phyloP scores from a whole-genome alignment of 495 filamentous ascomycete species.

The Hyaloscypha bicolor region DNA sequence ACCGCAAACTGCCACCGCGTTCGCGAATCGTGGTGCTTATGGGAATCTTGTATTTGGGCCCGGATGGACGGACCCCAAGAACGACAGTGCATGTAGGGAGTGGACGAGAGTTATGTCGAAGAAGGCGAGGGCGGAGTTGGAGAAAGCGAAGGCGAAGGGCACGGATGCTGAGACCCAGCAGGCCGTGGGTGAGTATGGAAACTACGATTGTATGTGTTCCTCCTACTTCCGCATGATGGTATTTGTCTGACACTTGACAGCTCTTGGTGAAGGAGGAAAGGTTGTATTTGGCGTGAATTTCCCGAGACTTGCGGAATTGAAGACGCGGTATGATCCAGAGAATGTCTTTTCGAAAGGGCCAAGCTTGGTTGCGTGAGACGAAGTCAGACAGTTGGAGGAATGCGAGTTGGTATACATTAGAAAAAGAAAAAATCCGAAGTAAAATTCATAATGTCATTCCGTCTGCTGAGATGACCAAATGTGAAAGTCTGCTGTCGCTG shows the following conservation, averaged over 20 bases:
- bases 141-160: not conserved
- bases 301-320: slow-evolving; percentile 45
- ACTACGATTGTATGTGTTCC: slow-evolving; percentile 34
- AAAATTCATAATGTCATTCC: too few relatives aligned
- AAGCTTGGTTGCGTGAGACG: not conserved
- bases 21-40: slow-evolving; percentile 35
- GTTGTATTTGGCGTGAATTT: slow-evolving; percentile 51
- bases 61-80: slow-evolving; percentile 28
- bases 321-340: slow-evolving; percentile 55
- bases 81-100: slow-evolving; percentile 34
- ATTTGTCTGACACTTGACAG: slow-evolving; percentile 29
- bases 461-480: too few relatives aligned
- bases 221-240: slow-evolving; percentile 22
- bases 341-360: slow-evolving; percentile 47
- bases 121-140: slow-evolving; percentile 25
- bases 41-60: slow-evolving; percentile 24
- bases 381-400: too few relatives aligned
- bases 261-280: slow-evolving; percentile 32
- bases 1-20: slow-evolving; percentile 31
- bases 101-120: slow-evolving; percentile 31
- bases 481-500: too few relatives aligned
- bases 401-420: too few relatives aligned
- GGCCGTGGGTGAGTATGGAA: slow-evolving; percentile 38
- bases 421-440: too few relatives aligned
- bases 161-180: slow-evolving; percentile 17